These are phyloP conservation scores for Aegilops umbellulata DNA, from an alignment of 176 grass and related monocot genomes.

Conservation along the genomic window DNA sequence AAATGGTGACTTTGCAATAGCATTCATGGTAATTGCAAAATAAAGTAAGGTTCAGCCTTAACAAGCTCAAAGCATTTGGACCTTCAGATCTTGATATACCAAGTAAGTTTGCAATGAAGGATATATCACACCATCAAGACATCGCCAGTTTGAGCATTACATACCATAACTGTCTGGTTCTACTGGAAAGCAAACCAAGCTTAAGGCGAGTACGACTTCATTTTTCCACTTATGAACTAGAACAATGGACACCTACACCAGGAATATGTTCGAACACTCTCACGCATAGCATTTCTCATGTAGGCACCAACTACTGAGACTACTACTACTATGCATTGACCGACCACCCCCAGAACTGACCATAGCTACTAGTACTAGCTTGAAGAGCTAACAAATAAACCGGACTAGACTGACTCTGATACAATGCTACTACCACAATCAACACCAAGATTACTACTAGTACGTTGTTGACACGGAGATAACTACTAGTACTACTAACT, in stretches of 20 bases:
- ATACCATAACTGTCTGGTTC: not conserved
- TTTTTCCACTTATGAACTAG: slow-evolving; percentile 4
- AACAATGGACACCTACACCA: not conserved
- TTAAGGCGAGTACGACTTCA: not conserved
- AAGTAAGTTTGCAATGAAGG: not conserved
- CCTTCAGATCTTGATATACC: not conserved
- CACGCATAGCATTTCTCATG: slow-evolving; percentile 2
- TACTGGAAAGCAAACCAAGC: not conserved
- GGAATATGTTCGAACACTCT: not conserved
- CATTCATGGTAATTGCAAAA: not conserved
- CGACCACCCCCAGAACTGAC: too few species aligned
- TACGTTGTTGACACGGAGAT: too few species aligned
- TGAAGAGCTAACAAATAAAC: too few species aligned
- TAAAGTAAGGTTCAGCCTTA: not conserved
- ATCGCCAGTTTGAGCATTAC: not conserved
- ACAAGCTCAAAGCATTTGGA: not conserved
- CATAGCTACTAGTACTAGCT: too few species aligned
- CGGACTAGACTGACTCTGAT: too few species aligned
- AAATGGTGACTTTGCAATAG: not conserved
- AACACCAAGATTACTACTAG: too few species aligned
- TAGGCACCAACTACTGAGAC: not conserved
- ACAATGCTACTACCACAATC: too few species aligned
- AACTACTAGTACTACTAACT: too few species aligned
- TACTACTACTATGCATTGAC: too few species aligned
- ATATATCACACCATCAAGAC: not conserved